A percentile compares a stretch with the other conserved stretches of the same genome.
phyloP scores from a whole-genome alignment of 768 basidiomycete genomes.

The Tylopilus subfusipes region DNA sequence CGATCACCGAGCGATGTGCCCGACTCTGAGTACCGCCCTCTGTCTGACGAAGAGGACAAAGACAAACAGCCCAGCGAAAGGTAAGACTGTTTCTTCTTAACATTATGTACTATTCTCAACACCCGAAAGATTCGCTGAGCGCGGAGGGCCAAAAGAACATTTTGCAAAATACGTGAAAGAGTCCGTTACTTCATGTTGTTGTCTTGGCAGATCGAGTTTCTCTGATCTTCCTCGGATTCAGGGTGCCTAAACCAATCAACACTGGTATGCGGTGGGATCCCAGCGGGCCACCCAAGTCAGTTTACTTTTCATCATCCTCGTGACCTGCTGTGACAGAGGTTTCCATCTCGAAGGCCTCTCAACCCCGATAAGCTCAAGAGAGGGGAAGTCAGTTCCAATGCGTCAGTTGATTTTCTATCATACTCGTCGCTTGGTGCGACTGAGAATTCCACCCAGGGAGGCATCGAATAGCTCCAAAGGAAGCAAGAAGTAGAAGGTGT shows the following conservation, averaged over 20 bases:
- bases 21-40: background rate
- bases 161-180: fast-evolving
- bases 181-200: constrained; percentile 1
- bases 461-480: background rate
- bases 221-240: background rate
- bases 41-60: background rate
- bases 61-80: background rate
- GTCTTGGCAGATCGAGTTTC: background rate
- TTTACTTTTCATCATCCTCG: background rate
- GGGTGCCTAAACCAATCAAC: background rate
- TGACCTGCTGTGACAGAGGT: background rate
- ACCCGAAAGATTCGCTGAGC: constrained; percentile 2
- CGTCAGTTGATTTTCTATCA: background rate
- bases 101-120: background rate
- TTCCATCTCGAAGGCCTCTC: background rate
- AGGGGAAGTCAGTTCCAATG: background rate
- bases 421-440: background rate
- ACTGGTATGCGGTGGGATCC: background rate
- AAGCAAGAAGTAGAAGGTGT: background rate
- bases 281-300: background rate
- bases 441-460: background rate
- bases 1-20: background rate
- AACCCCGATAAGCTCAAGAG: background rate
- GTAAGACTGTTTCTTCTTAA: background rate
- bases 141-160: background rate